A percentile compares a stretch with the other conserved stretches of the same genome.
phyloP scores from a whole-genome alignment of 2,329 filamentous ascomycete genomes.

The Sporothrix euskadiensis region DNA sequence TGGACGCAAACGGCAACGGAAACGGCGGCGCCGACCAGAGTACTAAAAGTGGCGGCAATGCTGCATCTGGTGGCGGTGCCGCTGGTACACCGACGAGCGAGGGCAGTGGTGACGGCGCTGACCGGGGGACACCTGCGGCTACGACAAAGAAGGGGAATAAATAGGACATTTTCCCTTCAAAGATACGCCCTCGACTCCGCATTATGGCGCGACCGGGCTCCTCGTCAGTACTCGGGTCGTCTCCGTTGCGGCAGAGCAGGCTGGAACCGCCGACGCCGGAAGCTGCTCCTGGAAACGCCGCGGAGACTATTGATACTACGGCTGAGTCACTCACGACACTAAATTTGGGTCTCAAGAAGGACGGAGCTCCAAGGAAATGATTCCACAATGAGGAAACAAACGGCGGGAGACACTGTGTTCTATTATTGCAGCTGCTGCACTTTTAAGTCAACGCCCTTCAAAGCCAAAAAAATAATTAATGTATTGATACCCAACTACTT shows the following conservation, averaged over 20 bases:
- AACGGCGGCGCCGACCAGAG: background rate
- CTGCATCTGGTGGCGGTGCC: background rate
- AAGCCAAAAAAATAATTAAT: background rate
- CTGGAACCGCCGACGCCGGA: background rate
- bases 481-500: constrained; percentile 12
- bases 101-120: background rate
- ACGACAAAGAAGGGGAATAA: constrained; percentile 29
- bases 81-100: background rate
- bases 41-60: background rate
- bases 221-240: background rate
- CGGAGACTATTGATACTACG: background rate
- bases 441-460: background rate
- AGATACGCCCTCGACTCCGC: background rate
- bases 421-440: background rate
- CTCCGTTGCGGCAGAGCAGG: background rate
- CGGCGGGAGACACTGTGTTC: too few relatives aligned
- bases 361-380: background rate
- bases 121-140: background rate
- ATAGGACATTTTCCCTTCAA: constrained; percentile 14
- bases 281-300: too few relatives aligned
- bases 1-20: background rate
- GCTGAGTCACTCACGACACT: too few relatives aligned
- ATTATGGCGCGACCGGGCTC: background rate
- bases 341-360: background rate
- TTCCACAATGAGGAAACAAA: background rate